Base-by-base conservation (phyloP, 2,329 filamentous ascomycete genomes). In the Nemania sp. region DNA sequence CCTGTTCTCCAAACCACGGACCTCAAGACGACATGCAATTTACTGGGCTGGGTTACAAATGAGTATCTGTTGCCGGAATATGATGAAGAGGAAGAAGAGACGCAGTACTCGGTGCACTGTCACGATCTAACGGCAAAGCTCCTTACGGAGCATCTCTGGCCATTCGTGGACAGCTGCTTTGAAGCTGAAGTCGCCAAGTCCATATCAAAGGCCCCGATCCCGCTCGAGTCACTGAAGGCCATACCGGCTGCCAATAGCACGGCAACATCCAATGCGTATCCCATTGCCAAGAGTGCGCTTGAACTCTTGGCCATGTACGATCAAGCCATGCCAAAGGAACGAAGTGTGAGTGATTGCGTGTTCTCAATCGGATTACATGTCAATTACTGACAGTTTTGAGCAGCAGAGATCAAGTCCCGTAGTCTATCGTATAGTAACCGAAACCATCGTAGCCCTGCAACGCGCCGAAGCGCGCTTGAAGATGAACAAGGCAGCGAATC, bases 371-470 rank as follows among this genome's bases (percentile, higher is more conserved):
- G 1, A 13, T 5, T 12, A 3, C 13, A 39, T 34, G 5, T 20
- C 2, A 20, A 2, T n/a, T 15, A 34, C 57, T 69, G 17, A 69
- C 20, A 13, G 11, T 74, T 15, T 2, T n/a, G 34, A 72, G 65
- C 73, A 83, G 77, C 76, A 80, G 74, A 75, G 80, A 64, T 83
- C 83, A 57, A 86, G 81, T 52, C 77, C 81, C 0, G 81, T 86
- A 1, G 78, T 87, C 5, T 87, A 83, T 72, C 83, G 80, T 55
- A 95, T 98, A 66, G 91, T 99, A 25, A 90, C 94, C 70, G 91
- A 96, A 75, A 95, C 93, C 1, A 97, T 93, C 0, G 79, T 89
- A 53, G 92, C 93, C 3, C 84, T 99, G 17, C 86, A 92, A 65
- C 84, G 87, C 52, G 94, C 92, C 29, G 90, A 92, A 67, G 79